These are phyloP conservation scores for Xylaria castorea DNA, from an alignment of 495 filamentous ascomycete genomes.

Conservation along the genomic window DNA sequence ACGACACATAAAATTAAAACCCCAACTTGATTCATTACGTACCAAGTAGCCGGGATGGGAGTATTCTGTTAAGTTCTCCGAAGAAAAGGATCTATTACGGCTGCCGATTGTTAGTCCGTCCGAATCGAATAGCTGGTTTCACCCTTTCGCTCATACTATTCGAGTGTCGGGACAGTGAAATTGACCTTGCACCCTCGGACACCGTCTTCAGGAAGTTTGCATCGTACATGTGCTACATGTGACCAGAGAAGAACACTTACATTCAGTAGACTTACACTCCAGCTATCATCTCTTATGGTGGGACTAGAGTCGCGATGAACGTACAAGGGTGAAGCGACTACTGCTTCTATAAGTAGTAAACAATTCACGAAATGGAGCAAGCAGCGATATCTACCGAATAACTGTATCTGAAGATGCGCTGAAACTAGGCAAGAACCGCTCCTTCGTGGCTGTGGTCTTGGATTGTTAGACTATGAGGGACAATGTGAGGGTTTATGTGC, in stretches of 20 bases:
- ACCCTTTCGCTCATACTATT: not conserved
- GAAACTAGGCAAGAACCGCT: not conserved
- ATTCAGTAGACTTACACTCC: not conserved
- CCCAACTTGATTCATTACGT: not conserved
- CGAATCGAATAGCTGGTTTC: not conserved
- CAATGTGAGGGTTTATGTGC: not conserved
- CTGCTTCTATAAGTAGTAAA: not conserved
- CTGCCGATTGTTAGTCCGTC: not conserved
- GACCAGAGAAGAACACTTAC: not conserved
- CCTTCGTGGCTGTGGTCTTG: not conserved
- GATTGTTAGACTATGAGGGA: not conserved
- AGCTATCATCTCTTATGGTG: not conserved
- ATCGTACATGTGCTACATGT: constrained; percentile 4
- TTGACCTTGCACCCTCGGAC: not conserved
- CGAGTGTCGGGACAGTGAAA: not conserved
- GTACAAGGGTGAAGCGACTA: not conserved
- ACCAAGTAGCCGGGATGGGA: not conserved
- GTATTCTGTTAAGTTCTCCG: not conserved
- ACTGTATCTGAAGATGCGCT: not conserved
- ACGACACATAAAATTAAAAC: not conserved
- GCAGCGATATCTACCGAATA: not conserved
- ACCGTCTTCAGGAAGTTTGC: not conserved
- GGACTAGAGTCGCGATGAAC: not conserved
- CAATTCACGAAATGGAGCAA: not conserved
- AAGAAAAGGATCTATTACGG: not conserved